Evolutionary conservation across 2,329 filamentous ascomycete species (phyloP).

Genomic region (Talaromyces sp.): DNA sequence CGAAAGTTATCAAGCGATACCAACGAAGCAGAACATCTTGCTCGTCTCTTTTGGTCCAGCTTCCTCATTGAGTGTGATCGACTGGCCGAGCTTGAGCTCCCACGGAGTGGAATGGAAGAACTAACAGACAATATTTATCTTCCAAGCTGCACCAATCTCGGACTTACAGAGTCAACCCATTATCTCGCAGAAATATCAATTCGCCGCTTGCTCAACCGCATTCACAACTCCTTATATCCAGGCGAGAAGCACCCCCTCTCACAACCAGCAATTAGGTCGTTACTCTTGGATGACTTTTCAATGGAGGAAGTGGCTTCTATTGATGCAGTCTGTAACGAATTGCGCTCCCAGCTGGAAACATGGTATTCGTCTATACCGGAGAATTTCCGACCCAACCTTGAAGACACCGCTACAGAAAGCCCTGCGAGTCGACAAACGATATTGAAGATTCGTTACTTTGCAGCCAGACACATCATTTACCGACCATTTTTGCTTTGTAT

Average conservation of each 20-base stretch:
- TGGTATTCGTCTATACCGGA: constrained; percentile 31
- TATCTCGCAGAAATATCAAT: constrained; percentile 31
- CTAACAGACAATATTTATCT: constrained; percentile 26
- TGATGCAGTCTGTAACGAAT: constrained; percentile 17
- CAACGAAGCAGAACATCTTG: constrained; percentile 2
- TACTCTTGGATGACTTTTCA: constrained; percentile 21
- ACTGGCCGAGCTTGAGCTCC: constrained; percentile 28
- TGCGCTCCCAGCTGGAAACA: constrained; percentile 25
- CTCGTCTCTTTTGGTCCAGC: constrained; percentile 4
- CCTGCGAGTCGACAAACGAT: constrained; percentile 21
- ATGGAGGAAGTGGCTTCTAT: constrained; percentile 23
- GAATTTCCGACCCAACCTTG: constrained; percentile 21
- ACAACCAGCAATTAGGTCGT: constrained; percentile 19
- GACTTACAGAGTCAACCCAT: constrained; percentile 12
- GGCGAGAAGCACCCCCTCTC: constrained; percentile 18
- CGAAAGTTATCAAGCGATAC: neutral
- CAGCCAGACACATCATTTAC: constrained; percentile 30
- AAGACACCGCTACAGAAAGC: constrained; percentile 8
- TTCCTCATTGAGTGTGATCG: constrained; percentile 18
- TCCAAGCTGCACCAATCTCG: constrained; percentile 22
- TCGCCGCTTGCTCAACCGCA: constrained; percentile 28
- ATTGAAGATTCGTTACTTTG: constrained; percentile 29
- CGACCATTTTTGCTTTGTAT: constrained; percentile 29
- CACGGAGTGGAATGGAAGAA: constrained; percentile 27
- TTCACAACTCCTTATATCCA: constrained; percentile 28